Percentiles rank a stretch among this genome's conserved stretches.
Evolutionary conservation across 75 land plant species (phyloP).

Genomic region (Picea sitchensis): DNA sequence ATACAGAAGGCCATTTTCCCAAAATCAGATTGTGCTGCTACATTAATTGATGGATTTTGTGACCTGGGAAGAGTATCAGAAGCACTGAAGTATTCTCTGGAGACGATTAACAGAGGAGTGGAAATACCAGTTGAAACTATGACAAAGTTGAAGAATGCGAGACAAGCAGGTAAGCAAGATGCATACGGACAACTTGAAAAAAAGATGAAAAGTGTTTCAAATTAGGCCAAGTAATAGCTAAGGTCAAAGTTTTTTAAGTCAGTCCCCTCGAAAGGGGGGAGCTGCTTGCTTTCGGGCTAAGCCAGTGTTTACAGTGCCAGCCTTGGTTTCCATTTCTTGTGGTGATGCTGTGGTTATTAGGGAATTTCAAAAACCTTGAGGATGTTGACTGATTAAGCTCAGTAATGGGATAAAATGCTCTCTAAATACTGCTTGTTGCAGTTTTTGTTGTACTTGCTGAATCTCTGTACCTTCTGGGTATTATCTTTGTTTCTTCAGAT

Average conservation of each 20-base stretch:
- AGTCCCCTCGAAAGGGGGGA: neutral
- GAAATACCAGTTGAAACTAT: too few species aligned
- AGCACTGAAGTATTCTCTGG: too few species aligned
- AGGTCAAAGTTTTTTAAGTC: neutral
- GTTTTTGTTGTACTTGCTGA: neutral
- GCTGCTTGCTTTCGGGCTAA: neutral
- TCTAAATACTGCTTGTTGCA: neutral
- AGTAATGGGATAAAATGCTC: neutral
- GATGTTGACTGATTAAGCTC: neutral
- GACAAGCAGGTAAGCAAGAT: conserved; percentile 18
- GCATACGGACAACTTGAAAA: too few species aligned
- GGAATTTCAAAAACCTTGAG: neutral
- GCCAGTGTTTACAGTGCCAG: neutral
- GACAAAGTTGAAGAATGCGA: conserved; percentile 27
- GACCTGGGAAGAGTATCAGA: too few species aligned
- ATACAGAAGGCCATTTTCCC: too few species aligned
- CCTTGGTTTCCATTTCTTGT: neutral
- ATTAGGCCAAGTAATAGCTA: neutral
- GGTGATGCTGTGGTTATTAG: neutral
- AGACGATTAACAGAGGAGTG: too few species aligned
- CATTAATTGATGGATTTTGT: too few species aligned
- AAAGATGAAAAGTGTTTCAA: neutral
- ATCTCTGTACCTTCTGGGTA: neutral
- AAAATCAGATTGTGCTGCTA: too few species aligned
- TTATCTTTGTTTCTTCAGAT: neutral